Evolutionary conservation across 305 asterid species (phyloP).

Genomic region (Fraxinus floribunda): DNA sequence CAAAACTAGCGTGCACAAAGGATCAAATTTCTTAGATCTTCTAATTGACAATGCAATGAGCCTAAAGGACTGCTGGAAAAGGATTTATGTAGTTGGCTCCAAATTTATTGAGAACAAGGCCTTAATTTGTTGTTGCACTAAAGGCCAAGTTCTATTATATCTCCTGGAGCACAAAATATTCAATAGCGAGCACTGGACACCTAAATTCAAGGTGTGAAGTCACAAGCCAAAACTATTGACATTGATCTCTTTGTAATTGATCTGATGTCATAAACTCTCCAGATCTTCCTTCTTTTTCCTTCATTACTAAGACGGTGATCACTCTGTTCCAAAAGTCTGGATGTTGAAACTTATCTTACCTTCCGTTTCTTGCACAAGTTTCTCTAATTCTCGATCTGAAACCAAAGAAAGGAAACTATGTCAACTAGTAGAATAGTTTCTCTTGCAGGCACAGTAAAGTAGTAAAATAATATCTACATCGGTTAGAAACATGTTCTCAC

Average conservation of each 20-base stretch:
- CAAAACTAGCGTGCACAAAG: neutral
- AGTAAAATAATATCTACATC: neutral
- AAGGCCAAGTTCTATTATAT: neutral
- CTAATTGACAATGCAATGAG: neutral
- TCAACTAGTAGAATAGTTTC: conserved; percentile 21
- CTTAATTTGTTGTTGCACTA: neutral
- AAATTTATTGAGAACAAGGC: neutral
- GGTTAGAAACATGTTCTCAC: conserved; percentile 41
- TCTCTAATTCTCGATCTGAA: conserved; percentile 83
- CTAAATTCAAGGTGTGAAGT: neutral
- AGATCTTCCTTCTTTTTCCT: neutral
- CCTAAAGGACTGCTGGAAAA: neutral
- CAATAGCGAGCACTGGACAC: neutral
- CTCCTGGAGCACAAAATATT: neutral
- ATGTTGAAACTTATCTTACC: conserved; percentile 45
- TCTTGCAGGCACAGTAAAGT: conserved; percentile 9
- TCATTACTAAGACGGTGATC: neutral
- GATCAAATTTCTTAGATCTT: neutral
- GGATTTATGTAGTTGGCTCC: neutral
- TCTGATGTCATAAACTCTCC: neutral
- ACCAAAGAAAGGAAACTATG: conserved; percentile 26
- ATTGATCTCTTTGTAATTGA: neutral
- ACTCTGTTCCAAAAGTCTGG: neutral
- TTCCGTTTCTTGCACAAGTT: conserved; percentile 73
- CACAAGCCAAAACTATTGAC: neutral